A percentile compares a stretch with the other conserved stretches of the same genome.
Evolutionary conservation across 1,139 yeast species (phyloP).

Genomic region (Kodamaea arcana): DNA sequence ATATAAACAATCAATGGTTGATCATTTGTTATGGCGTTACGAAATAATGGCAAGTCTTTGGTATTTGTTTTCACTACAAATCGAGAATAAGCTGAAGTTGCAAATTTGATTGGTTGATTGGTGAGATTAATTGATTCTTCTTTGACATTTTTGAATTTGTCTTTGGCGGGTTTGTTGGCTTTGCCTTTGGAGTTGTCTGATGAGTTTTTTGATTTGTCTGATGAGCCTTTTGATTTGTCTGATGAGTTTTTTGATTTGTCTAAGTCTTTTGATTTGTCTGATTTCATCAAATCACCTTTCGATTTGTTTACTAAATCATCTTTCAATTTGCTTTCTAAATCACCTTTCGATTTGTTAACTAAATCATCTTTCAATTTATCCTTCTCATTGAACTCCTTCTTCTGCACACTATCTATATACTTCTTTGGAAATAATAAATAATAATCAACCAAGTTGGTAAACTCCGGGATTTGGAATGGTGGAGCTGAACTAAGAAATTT

Average conservation of each 20-base stretch:
- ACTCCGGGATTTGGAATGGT: constrained; percentile 34
- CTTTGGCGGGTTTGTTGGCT: neutral
- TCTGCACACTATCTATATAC: too few species aligned
- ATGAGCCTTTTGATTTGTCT: neutral
- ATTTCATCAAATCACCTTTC: too few species aligned
- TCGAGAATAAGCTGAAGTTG: constrained; percentile 14
- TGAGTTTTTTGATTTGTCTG: neutral
- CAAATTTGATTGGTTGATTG: constrained; percentile 2
- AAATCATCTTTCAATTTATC: constrained; percentile 5
- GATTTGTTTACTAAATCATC: too few species aligned
- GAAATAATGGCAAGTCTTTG: constrained; percentile 20
- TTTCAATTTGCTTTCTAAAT: too few species aligned
- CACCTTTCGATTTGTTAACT: too few species aligned
- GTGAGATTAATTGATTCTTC: too few species aligned
- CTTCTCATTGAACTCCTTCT: too few species aligned
- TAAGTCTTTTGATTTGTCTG: neutral
- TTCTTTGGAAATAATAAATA: constrained; percentile 29
- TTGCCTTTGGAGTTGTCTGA: neutral
- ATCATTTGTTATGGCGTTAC: constrained; percentile 17
- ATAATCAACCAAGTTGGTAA: constrained; percentile 26
- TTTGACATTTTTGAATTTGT: too few species aligned
- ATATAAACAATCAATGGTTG: constrained; percentile 33
- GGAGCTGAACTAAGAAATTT: constrained; percentile 22
- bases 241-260: neutral
- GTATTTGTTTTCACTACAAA: constrained; percentile 17